These are phyloP conservation scores for Monosporascus sp. DNA, from an alignment of 2,329 filamentous ascomycete species.

Conservation along the genomic window DNA sequence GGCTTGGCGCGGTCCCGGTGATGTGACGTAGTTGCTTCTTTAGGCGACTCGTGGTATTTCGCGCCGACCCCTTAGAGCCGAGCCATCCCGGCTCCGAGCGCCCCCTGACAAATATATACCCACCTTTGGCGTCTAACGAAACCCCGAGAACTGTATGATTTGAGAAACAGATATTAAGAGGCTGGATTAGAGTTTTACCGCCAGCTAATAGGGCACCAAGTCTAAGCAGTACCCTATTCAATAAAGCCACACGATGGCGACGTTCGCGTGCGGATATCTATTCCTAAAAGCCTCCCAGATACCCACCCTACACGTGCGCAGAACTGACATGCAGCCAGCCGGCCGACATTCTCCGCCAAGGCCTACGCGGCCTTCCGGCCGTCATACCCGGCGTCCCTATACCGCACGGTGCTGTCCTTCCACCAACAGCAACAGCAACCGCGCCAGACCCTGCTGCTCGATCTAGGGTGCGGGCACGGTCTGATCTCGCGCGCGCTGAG, in stretches of 20 bases:
- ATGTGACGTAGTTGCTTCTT: neutral
- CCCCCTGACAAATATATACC: neutral
- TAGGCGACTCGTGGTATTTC: neutral
- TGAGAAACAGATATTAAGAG: neutral
- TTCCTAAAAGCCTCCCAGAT: neutral
- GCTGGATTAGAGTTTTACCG: too few relatives aligned
- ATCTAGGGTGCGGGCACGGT: slow-evolving; percentile 61
- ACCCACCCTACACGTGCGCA: neutral
- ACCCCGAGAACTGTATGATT: neutral
- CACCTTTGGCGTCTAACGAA: too few relatives aligned
- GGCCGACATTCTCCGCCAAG: slow-evolving; percentile 48
- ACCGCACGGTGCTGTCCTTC: slow-evolving; percentile 47
- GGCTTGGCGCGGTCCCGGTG: neutral
- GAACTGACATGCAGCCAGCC: slow-evolving; percentile 32
- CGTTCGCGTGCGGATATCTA: slow-evolving; percentile 37
- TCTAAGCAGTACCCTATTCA: too few relatives aligned
- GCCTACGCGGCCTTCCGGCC: slow-evolving; percentile 57
- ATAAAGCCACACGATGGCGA: slow-evolving; percentile 32
- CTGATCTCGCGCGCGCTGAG: slow-evolving; percentile 49
- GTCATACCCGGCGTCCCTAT: slow-evolving; percentile 50
- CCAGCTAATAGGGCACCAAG: too few relatives aligned
- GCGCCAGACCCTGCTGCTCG: slow-evolving; percentile 34
- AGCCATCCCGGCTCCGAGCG: neutral
- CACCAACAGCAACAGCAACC: slow-evolving; percentile 32
- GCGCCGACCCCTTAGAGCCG: neutral